Base-by-base conservation (phyloP, 164 flowering plant species). In the Aristolochia contorta region DNA sequence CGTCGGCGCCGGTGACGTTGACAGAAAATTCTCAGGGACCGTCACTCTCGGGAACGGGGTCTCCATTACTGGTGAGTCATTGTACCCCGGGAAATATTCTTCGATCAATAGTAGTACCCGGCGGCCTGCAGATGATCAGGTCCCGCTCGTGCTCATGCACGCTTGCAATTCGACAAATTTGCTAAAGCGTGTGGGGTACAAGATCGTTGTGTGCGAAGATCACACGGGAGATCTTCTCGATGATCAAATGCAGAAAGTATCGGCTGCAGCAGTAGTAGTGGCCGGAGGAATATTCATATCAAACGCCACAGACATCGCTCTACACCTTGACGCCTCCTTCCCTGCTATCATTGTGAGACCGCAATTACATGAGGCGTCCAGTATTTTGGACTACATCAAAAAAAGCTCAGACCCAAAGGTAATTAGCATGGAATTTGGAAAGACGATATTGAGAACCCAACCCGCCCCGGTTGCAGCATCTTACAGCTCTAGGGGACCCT, bases 401-500 rank as follows among this genome's bases (percentile, higher is more conserved):
- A 41, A 51, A 37, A 53, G 19, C 19, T 2, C 54, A 16, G 18
- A 45, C 7, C 47, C 58, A 5, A 52, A 16, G 0, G 87, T 69
- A 1, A 20, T 48, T 4, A 71, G 67, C 47, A 75, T 84, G 21
- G 58, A 47, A 20, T 86, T 82, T 61, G 80, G 75, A 19, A 67
- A 78, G 63, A 82, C 86, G 0, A 0, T 74, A 1, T 0, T 73
- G 4, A 82, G 82, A 1, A 62, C 70, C 19, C 77, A 67, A 62
- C 84, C 75, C 0, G 79, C 87, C 0, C 89, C 93, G 0, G 58
- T 61, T 0, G 82, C 65, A 3, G 82, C 84, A 0, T 15, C n/a
- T 7, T 86, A 71, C 73, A 66, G 72, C 9, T 82, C 85, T 0
- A 69, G 86, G 59, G 93, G 87, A 6, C 86, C 93, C 9, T 69